These are phyloP conservation scores for Fraxinus cuspidata DNA, from an alignment of 257 asterid species.

Conservation along the genomic window DNA sequence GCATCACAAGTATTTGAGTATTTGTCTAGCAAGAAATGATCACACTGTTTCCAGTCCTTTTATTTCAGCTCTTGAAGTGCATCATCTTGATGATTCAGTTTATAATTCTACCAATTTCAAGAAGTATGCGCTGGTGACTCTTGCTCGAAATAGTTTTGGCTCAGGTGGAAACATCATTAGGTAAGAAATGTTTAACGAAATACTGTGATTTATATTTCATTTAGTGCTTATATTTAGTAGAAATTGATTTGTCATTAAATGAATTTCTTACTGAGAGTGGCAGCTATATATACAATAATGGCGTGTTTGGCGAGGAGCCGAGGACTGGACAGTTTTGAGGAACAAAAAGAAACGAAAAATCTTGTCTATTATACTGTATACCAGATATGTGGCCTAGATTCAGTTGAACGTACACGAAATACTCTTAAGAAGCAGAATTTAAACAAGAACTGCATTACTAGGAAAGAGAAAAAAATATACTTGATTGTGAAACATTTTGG, in stretches of 20 bases:
- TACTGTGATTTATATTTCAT: not conserved
- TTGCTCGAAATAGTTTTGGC: constrained; percentile 68
- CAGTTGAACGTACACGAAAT: not conserved
- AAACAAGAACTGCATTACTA: not conserved
- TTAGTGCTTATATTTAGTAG: not conserved
- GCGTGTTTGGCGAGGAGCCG: not conserved
- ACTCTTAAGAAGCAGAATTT: not conserved
- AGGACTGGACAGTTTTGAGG: not conserved
- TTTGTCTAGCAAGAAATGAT: constrained; percentile 74
- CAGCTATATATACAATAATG: not conserved
- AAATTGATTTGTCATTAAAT: not conserved
- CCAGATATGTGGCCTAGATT: not conserved
- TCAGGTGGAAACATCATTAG: constrained; percentile 47
- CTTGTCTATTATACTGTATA: not conserved
- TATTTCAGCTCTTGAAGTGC: constrained; percentile 73
- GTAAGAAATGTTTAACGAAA: constrained; percentile 36
- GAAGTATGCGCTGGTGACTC: constrained; percentile 48
- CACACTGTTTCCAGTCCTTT: constrained; percentile 65
- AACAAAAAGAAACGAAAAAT: not conserved
- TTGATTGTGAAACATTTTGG: constrained; percentile 1
- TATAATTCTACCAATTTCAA: constrained; percentile 69
- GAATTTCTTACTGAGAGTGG: not conserved
- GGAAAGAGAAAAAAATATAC: not conserved
- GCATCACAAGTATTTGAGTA: constrained; percentile 43
- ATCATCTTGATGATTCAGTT: constrained; percentile 49